Evolutionary conservation across 2,329 filamentous ascomycete species (phyloP).

Genomic region (Diaporthe citri): DNA sequence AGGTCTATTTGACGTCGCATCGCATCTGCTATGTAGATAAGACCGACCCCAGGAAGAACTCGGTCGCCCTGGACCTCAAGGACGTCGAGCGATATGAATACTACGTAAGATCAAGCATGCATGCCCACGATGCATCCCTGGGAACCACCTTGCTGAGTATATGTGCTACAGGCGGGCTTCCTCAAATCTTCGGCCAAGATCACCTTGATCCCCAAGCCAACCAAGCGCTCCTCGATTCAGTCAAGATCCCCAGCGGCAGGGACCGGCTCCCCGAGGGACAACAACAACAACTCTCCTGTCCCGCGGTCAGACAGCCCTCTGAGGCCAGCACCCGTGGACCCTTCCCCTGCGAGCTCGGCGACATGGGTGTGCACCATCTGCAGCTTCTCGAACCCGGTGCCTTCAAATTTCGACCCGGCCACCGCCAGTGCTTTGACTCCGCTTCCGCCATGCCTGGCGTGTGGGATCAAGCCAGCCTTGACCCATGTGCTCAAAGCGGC

Average conservation of each 20-base stretch:
- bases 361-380: slow-evolving; percentile 98
- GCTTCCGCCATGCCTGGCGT: slow-evolving; percentile 88
- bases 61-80: slow-evolving; percentile 87
- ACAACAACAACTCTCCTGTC: slow-evolving; percentile 60
- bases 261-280: slow-evolving; percentile 58
- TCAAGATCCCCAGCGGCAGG: slow-evolving; percentile 63
- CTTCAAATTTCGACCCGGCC: slow-evolving; percentile 91
- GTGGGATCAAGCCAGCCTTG: slow-evolving; percentile 91
- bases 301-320: slow-evolving; percentile 58
- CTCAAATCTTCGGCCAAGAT: slow-evolving; percentile 96
- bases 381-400: slow-evolving; percentile 92
- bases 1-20: slow-evolving; percentile 96
- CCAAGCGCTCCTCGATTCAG: slow-evolving; percentile 73
- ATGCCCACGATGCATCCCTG: background rate
- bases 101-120: slow-evolving; percentile 69
- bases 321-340: slow-evolving; percentile 58
- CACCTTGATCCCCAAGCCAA: slow-evolving; percentile 85
- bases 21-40: slow-evolving; percentile 96
- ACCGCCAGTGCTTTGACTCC: slow-evolving; percentile 84
- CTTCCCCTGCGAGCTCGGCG: slow-evolving; percentile 68
- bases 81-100: slow-evolving; percentile 92
- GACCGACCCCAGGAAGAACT: slow-evolving; percentile 85
- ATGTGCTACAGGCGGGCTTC: slow-evolving; percentile 78
- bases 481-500: slow-evolving; percentile 88
- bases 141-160: slow-evolving; percentile 42